Evolutionary conservation across 352 stramenopile genomes (phyloP), one percentile per base, ranked within the genome.

Genomic region (Pythium aquatile): DNA sequence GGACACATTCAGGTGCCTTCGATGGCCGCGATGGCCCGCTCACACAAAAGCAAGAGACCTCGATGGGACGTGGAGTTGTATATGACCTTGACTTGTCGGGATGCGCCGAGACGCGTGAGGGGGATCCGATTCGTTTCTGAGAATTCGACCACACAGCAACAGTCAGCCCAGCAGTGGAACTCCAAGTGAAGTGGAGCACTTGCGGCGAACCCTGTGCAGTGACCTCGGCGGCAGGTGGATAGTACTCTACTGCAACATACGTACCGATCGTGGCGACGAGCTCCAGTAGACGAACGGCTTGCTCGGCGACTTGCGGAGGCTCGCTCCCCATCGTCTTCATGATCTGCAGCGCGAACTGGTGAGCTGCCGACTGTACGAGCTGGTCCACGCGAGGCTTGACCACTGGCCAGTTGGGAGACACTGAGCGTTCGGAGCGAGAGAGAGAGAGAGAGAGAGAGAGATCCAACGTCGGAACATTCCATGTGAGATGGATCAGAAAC

Each of bases 251-350:
- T 32, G 37, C 11, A 48, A 40, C 26, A 24, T n/a, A 69, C 71
- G 17, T 63, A 88, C 79, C 77, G 51, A 83, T 61, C 14, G 63
- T 58, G 4, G 79, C 79, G 49, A 89, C 40, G 28, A 83, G 61
- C 62, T 85, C 76, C 32, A 91, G 62, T 9, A 91, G 42, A 1
- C 77, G 69, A 33, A 87, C 69, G 17, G 79, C 74, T 59, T 91
- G 82, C 26, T 82, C 79, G 16, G 79, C 63, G 30, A 69, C 74
- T 10, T 47, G 46, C 13, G 66, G 48, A 30, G 17, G 58, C 28
- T 33, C 30, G 40, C 16, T 69, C n/a, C 29, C 70, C 37, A 55
- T 59, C 58, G 26, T 71, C 37, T 79, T 76, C 29, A 88, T 55
- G 42, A 79, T 68, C 8, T 69, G 65, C 20, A 87, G 61, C 1